Conservation (phyloP, 2,329 filamentous ascomycete genomes). For the Colletotrichum melonis region DNA sequence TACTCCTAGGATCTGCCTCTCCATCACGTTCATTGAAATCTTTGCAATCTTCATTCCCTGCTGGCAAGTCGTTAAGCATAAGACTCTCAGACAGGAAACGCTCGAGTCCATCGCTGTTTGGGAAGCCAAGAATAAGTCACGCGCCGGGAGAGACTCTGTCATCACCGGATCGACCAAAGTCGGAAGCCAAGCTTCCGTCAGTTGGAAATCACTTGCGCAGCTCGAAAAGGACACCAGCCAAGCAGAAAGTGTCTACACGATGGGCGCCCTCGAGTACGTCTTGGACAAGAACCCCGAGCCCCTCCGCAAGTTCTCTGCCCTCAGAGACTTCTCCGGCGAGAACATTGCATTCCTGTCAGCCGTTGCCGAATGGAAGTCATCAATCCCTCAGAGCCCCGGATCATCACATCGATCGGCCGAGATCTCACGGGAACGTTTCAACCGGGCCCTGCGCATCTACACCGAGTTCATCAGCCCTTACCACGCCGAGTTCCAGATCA, state of each 20-base stretch:
- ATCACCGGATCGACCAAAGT: slow-evolving; percentile 44
- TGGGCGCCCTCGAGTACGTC: slow-evolving; percentile 71
- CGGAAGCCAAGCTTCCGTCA: slow-evolving; percentile 4
- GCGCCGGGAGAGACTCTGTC: slow-evolving; percentile 14
- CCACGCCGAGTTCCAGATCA: slow-evolving; percentile 75
- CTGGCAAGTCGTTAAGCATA: slow-evolving; percentile 63
- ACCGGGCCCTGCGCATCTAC: slow-evolving; percentile 71
- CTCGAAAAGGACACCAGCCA: slow-evolving; percentile 48
- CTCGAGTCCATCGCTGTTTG: slow-evolving; percentile 61
- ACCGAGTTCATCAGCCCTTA: slow-evolving; percentile 68
- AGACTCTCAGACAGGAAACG: slow-evolving; percentile 58
- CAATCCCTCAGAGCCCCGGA: slow-evolving; percentile 39
- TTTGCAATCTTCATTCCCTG: slow-evolving; percentile 73
- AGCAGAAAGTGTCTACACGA: slow-evolving; percentile 52
- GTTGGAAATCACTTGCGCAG: slow-evolving; percentile 50
- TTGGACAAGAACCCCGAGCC: slow-evolving; percentile 68
- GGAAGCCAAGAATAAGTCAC: slow-evolving; percentile 48
- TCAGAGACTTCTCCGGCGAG: slow-evolving; percentile 76
- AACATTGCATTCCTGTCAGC: slow-evolving; percentile 75
- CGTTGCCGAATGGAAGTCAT: slow-evolving; percentile 66
- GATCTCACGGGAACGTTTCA: slow-evolving; percentile 63
- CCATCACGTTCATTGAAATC: slow-evolving; percentile 72
- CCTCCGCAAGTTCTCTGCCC: slow-evolving; percentile 72
- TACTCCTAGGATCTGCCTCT: slow-evolving; percentile 63
- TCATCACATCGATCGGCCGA: slow-evolving; percentile 39